phyloP scores from a whole-genome alignment of 441 rosid genomes.

The Heliophila coronopifolia region DNA sequence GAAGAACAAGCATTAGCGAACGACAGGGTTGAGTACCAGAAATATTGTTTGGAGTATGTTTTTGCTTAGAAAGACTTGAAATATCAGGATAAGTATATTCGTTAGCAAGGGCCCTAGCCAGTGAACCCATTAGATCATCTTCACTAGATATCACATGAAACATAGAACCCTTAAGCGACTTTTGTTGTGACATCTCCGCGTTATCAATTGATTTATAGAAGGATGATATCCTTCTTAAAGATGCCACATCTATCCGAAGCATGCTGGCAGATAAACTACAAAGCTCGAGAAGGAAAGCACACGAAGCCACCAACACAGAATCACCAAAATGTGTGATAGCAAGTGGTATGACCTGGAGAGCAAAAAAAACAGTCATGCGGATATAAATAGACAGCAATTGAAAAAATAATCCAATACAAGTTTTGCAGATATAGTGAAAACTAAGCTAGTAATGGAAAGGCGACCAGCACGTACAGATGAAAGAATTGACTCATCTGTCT shows the following conservation, averaged over 20 bases:
- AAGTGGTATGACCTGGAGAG: slow-evolving; percentile 78
- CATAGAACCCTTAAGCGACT: slow-evolving; percentile 53
- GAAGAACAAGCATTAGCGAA: slow-evolving; percentile 69
- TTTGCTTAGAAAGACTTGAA: slow-evolving; percentile 40
- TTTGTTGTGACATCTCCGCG: slow-evolving; percentile 42
- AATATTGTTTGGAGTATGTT: slow-evolving; percentile 34
- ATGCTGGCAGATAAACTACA: slow-evolving; percentile 86
- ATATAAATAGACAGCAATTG: slow-evolving; percentile 10
- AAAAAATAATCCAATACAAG: neutral
- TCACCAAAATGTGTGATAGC: slow-evolving; percentile 87
- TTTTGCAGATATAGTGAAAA: slow-evolving; percentile 3
- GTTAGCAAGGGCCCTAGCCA: slow-evolving; percentile 87
- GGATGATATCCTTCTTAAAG: slow-evolving; percentile 77
- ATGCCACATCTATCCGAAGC: slow-evolving; percentile 81
- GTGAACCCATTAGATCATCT: slow-evolving; percentile 64
- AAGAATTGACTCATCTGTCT: slow-evolving; percentile 68
- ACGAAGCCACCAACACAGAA: slow-evolving; percentile 79
- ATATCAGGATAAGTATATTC: slow-evolving; percentile 57
- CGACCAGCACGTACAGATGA: slow-evolving; percentile 63
- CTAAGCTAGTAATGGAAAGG: slow-evolving; percentile 18
- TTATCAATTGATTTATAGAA: slow-evolving; percentile 55
- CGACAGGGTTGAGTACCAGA: slow-evolving; percentile 44
- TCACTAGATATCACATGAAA: slow-evolving; percentile 51
- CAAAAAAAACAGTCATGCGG: slow-evolving; percentile 15
- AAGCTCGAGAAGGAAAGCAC: slow-evolving; percentile 86